These are phyloP conservation scores for Psilocybe cubensis DNA, from an alignment of 768 basidiomycete genomes.

Conservation along the genomic window DNA sequence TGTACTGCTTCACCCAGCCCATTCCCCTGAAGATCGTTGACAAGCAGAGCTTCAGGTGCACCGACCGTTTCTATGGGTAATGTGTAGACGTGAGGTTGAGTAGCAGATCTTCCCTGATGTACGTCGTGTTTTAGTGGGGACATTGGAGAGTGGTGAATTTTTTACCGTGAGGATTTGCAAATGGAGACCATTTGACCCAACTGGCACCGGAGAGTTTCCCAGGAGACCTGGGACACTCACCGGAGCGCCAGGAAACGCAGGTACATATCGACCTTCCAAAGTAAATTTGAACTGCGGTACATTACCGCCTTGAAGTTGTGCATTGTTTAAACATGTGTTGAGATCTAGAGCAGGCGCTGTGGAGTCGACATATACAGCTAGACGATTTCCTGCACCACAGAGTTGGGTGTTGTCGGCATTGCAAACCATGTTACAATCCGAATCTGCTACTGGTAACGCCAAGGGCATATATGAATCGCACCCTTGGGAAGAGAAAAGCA, in stretches of 20 bases:
- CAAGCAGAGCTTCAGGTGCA: not conserved
- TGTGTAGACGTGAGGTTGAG: constrained; percentile 8
- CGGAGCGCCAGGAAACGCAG: constrained; percentile 9
- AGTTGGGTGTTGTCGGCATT: constrained; percentile 14
- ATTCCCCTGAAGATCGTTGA: constrained; percentile 5
- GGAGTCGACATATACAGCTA: constrained; percentile 19
- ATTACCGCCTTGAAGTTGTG: constrained; percentile 4
- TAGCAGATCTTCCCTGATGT: constrained; percentile 2
- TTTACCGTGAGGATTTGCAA: constrained; percentile 5
- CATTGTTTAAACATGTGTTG: constrained; percentile 12
- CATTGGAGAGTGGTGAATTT: not conserved
- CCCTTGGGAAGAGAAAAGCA: constrained; percentile 9
- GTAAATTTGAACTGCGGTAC: constrained; percentile 13
- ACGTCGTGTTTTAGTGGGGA: not conserved
- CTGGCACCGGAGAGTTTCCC: constrained; percentile 1
- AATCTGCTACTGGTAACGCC: constrained; percentile 8
- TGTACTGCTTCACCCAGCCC: not conserved
- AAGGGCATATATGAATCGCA: constrained; percentile 21
- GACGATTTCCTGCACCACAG: constrained; percentile 21
- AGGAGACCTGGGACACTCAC: constrained; percentile 3
- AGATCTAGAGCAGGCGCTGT: constrained; percentile 7
- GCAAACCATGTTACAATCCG: constrained; percentile 17
- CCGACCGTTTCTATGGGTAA: constrained; percentile 1
- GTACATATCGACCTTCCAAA: constrained; percentile 8
- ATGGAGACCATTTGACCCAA: constrained; percentile 1